phyloP scores from a whole-genome alignment of 768 basidiomycete species.

The Tulasnella calospora region DNA sequence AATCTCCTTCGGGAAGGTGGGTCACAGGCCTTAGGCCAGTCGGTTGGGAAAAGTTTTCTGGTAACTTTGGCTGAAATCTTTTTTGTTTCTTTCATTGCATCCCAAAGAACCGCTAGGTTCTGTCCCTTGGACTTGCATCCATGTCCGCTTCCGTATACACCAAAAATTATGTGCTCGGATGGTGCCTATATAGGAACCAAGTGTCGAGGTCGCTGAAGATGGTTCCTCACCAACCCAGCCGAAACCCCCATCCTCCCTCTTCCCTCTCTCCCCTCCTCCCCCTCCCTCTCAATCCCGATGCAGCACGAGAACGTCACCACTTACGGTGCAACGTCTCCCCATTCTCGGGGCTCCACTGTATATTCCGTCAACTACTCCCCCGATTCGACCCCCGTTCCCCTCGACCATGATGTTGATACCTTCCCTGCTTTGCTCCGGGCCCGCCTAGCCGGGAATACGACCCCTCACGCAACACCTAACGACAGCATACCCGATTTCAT shows the following conservation, averaged over 20 bases:
- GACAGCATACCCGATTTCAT: neutral
- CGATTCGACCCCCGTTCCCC: neutral
- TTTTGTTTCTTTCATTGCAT: neutral
- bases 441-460: neutral
- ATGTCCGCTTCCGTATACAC: neutral
- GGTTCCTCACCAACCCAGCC: neutral
- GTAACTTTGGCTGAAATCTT: constrained; percentile 4
- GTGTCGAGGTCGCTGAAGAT: neutral
- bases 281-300: neutral
- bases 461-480: neutral
- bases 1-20: constrained; percentile 3
- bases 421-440: constrained; percentile 4
- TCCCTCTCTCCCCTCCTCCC: neutral
- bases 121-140: neutral
- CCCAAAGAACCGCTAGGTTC: neutral
- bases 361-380: neutral
- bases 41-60: neutral
- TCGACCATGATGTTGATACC: neutral
- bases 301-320: neutral
- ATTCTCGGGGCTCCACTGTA: neutral
- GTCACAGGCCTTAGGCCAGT: neutral
- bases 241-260: neutral
- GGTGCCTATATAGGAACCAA: neutral
- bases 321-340: neutral
- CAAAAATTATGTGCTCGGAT: neutral